A percentile compares a stretch with the other conserved stretches of the same genome.
Conservation (phyloP, 805 yeast species). For the Saccharomycopsis fodiens region DNA sequence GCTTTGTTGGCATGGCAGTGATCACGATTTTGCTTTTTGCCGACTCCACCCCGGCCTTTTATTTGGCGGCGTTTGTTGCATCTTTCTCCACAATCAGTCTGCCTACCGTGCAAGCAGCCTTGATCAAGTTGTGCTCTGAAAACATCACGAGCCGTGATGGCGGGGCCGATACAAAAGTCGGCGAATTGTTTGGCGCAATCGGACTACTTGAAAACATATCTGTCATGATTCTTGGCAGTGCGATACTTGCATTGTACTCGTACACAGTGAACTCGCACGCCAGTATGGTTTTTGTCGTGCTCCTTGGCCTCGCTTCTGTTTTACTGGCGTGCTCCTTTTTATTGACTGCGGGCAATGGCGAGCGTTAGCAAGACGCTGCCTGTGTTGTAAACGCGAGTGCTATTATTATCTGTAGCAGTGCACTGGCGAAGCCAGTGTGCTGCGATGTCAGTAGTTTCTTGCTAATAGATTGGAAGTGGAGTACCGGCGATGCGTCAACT, state of each 20-base stretch:
- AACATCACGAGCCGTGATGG: not conserved
- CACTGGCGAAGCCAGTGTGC: too few species aligned
- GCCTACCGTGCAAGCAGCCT: slow-evolving; percentile 53
- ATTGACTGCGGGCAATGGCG: too few species aligned
- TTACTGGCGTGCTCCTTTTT: too few species aligned
- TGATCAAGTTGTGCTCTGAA: slow-evolving; percentile 39
- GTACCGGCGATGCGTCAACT: too few species aligned
- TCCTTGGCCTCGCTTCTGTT: not conserved
- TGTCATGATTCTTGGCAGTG: slow-evolving; percentile 27
- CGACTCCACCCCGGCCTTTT: slow-evolving; percentile 25
- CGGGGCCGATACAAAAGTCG: slow-evolving; percentile 26
- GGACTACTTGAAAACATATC: slow-evolving; percentile 49
- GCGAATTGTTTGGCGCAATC: slow-evolving; percentile 68
- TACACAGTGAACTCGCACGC: slow-evolving; percentile 5
- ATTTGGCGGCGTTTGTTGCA: slow-evolving; percentile 31
- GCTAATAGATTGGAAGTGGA: too few species aligned
- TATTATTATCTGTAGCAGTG: too few species aligned
- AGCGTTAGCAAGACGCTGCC: too few species aligned
- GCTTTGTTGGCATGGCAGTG: slow-evolving; percentile 27
- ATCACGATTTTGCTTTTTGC: slow-evolving; percentile 31
- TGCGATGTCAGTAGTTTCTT: too few species aligned
- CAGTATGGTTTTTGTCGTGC: not conserved
- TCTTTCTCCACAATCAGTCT: slow-evolving; percentile 43
- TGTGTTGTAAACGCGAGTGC: too few species aligned
- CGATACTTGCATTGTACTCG: slow-evolving; percentile 11